Base-by-base conservation (phyloP, 208 protist species). In the Wallacemonas sp. region DNA sequence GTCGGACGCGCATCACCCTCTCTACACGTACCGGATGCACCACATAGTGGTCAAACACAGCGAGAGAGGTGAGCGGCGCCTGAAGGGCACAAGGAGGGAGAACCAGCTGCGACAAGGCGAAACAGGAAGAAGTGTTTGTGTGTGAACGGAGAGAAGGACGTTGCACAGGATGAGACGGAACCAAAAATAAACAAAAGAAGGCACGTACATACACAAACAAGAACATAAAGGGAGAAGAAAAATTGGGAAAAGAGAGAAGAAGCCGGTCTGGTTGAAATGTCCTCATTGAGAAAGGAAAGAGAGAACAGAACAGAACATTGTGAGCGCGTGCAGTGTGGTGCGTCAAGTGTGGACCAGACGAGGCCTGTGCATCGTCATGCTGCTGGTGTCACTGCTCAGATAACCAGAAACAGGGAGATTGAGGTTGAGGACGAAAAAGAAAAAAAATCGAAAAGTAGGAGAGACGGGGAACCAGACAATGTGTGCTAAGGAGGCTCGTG, bases 211-310 rank as follows among this genome's bases (percentile, higher is more conserved):
- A n/a, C n/a, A n/a, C n/a, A 55, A 73, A 66, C 53, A 48, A 54
- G 60, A 64, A 66, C 2, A 59, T 58, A 68, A 60, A 62, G 15
- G 44, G 44, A 66, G 26, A 27, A 54, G 34, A 66, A 64, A 34
- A 65, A 64, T 39, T 57, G 45, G 39, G 38, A 50, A 63, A 24
- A 64, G 37, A 66, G 22, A 39, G 41, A 50, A 32, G 17, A 55
- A 64, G n/a, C 8, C 5, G 27, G 26, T 36, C 15, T n/a, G 36
- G 3, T 36, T 15, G 36, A 32, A 30, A 6, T 30, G 12, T 55
- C 19, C 15, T 55, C 33, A 58, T 29, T 3, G 52, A 9, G n/a
- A 15, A 69, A 45, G 34, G 46, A 45, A 3, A 54, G 45, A 21
- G 17, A 52, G 30, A 60, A 62, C 17, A 21, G 45, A 22, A 68